Evolutionary conservation across 495 filamentous ascomycete species (phyloP).

Genomic region (Talaromyces liani): DNA sequence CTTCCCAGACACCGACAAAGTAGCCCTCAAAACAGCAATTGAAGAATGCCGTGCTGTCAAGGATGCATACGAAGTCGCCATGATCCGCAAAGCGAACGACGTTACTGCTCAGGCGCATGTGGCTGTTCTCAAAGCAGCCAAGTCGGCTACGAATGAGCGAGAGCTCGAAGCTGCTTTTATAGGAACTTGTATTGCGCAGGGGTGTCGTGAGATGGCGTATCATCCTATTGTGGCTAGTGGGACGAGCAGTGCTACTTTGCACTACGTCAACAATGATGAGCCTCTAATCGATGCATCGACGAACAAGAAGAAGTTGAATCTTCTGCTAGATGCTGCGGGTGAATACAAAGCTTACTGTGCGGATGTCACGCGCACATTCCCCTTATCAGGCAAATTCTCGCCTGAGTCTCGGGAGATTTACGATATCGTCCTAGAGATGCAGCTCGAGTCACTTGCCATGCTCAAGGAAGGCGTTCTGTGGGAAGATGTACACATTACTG

Average conservation of each 20-base stretch:
- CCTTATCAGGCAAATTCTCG: slow-evolving; percentile 68
- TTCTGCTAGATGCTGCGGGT: slow-evolving; percentile 78
- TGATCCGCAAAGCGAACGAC: slow-evolving; percentile 75
- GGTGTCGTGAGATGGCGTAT: slow-evolving; percentile 74
- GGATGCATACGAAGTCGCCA: slow-evolving; percentile 75
- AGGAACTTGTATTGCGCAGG: slow-evolving; percentile 63
- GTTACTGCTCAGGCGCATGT: slow-evolving; percentile 73
- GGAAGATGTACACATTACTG: slow-evolving; percentile 74
- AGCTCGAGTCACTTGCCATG: slow-evolving; percentile 62
- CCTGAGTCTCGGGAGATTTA: slow-evolving; percentile 71
- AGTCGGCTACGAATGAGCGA: slow-evolving; percentile 63
- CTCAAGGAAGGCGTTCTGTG: slow-evolving; percentile 72
- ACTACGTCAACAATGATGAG: slow-evolving; percentile 76
- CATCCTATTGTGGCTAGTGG: slow-evolving; percentile 76
- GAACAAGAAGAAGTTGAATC: slow-evolving; percentile 53
- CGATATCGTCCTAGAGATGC: slow-evolving; percentile 82
- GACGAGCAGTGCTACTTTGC: slow-evolving; percentile 71
- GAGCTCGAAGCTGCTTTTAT: slow-evolving; percentile 78
- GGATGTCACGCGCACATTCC: slow-evolving; percentile 88
- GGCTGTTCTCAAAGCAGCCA: slow-evolving; percentile 58
- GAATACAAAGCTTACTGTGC: slow-evolving; percentile 77
- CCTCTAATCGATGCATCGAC: slow-evolving; percentile 37
- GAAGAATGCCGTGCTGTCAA: slow-evolving; percentile 74
- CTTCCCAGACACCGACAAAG: slow-evolving; percentile 54
- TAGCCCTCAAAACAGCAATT: slow-evolving; percentile 63